Conservation (phyloP, 306 rosid species). For the Cicer arietinum region DNA sequence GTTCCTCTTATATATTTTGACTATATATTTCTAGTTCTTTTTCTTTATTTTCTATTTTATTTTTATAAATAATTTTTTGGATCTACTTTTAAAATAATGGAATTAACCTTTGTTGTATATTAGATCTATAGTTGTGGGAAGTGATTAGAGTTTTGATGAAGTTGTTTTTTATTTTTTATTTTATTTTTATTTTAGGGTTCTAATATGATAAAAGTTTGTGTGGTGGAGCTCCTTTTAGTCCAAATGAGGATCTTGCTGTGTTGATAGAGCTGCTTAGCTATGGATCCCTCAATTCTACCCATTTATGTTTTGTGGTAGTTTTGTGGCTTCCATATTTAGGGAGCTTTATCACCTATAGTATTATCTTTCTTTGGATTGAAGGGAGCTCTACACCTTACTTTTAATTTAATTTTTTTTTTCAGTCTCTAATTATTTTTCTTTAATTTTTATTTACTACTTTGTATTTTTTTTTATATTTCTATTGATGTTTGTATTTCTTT, state of each 20-base stretch:
- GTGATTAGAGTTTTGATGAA: not conserved
- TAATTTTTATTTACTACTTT: too few species aligned
- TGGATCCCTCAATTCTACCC: conserved; percentile 89
- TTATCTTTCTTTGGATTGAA: conserved; percentile 96
- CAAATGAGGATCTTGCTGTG: conserved; percentile 70
- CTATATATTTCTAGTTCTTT: not conserved
- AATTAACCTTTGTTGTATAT: too few species aligned
- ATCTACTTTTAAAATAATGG: too few species aligned
- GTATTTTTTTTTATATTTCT: too few species aligned
- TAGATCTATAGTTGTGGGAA: too few species aligned
- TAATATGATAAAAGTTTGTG: not conserved
- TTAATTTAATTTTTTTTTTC: too few species aligned
- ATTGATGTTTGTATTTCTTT: too few species aligned
- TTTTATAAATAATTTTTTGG: not conserved
- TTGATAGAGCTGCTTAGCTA: conserved; percentile 85
- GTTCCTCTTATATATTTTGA: not conserved
- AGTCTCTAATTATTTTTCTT: too few species aligned
- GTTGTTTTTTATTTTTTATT: not conserved
- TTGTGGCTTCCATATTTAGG: conserved; percentile 86
- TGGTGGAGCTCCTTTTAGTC: conserved; percentile 94
- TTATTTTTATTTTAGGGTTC: not conserved
- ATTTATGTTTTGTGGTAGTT: conserved; percentile 45
- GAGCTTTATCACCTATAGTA: conserved; percentile 66
- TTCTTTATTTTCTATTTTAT: not conserved
- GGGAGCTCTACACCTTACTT: conserved; percentile 86